Conservation (phyloP, 805 yeast species). For the Metschnikowia picachoensis region DNA sequence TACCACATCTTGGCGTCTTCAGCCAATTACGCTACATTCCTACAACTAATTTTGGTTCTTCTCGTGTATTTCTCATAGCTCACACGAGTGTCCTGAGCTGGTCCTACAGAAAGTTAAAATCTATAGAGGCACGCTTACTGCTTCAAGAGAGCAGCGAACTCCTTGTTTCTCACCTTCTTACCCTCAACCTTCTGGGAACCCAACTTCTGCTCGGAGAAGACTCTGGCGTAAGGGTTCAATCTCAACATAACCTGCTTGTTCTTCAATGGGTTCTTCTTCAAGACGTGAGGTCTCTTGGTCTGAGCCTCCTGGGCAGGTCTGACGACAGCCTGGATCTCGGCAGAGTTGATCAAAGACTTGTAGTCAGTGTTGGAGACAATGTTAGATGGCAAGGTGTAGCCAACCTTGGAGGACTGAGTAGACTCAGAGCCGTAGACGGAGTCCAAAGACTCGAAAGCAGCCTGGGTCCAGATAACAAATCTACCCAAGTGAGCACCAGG, state of each 20-base stretch:
- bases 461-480: slow-evolving; percentile 99
- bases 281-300: slow-evolving; percentile 97
- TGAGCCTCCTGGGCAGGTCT: slow-evolving; percentile 93
- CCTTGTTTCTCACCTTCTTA: slow-evolving; percentile 60
- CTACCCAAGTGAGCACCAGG: slow-evolving; percentile 99
- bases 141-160: slow-evolving; percentile 67
- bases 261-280: slow-evolving; percentile 86
- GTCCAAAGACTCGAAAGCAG: slow-evolving; percentile 96
- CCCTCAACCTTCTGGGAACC: slow-evolving; percentile 77
- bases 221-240: slow-evolving; percentile 99
- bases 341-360: slow-evolving; percentile 96
- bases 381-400: slow-evolving; percentile 91
- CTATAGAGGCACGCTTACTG: slow-evolving; percentile 23
- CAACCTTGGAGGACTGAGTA: slow-evolving; percentile 77
- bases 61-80: slow-evolving; percentile 9
- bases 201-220: slow-evolving; percentile 85
- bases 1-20: too few species aligned
- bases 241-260: slow-evolving; percentile 97
- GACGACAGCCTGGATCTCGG: slow-evolving; percentile 97
- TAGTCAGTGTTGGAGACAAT: slow-evolving; percentile 93
- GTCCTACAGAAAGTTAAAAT: not conserved
- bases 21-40: not conserved
- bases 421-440: slow-evolving; percentile 94
- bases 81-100: slow-evolving; percentile 2
- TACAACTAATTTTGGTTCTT: not conserved